These are phyloP conservation scores for Tetraselmis chui DNA, from an alignment of 139 green algal genomes.

Conservation along the genomic window DNA sequence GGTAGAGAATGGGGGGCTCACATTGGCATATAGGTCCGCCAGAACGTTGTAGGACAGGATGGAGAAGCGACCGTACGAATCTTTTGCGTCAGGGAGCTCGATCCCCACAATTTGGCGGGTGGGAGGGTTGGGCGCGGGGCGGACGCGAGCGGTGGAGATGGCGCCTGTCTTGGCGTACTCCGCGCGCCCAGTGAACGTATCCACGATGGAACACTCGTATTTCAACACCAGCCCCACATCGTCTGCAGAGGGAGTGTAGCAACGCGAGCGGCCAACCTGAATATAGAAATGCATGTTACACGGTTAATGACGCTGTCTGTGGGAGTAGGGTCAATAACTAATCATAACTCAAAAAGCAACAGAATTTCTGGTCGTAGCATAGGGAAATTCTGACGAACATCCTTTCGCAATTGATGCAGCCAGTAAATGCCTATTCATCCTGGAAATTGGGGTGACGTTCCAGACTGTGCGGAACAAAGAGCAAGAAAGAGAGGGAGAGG, in stretches of 20 bases:
- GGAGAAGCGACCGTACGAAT: conserved; percentile 68
- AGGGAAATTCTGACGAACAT: too few relatives aligned
- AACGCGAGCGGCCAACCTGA: conserved; percentile 48
- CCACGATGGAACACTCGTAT: conserved; percentile 53
- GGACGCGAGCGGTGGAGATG: conserved; percentile 69
- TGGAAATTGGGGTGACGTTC: too few relatives aligned
- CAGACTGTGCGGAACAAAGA: too few relatives aligned
- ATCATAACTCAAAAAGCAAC: too few relatives aligned
- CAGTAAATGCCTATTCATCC: too few relatives aligned
- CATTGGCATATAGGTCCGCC: conserved; percentile 93
- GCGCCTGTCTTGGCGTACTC: conserved; percentile 24
- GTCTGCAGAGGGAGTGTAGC: conserved; percentile 72
- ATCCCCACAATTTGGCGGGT: conserved; percentile 65
- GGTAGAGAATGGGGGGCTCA: conserved; percentile 24
- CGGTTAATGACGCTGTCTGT: conserved; percentile 6
- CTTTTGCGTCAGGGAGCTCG: conserved; percentile 16
- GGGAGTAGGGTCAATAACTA: too few relatives aligned
- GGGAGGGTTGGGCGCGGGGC: conserved; percentile 59
- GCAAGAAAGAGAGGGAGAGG: too few relatives aligned
- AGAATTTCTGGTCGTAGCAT: too few relatives aligned
- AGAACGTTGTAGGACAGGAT: conserved; percentile 95
- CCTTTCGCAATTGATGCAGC: too few relatives aligned
- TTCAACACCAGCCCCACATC: conserved; percentile 87
- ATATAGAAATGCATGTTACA: too few relatives aligned
- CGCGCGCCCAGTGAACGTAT: conserved; percentile 14